These are phyloP conservation scores for Cicer pinnatifidum DNA, from an alignment of 306 rosid species.

Conservation along the genomic window DNA sequence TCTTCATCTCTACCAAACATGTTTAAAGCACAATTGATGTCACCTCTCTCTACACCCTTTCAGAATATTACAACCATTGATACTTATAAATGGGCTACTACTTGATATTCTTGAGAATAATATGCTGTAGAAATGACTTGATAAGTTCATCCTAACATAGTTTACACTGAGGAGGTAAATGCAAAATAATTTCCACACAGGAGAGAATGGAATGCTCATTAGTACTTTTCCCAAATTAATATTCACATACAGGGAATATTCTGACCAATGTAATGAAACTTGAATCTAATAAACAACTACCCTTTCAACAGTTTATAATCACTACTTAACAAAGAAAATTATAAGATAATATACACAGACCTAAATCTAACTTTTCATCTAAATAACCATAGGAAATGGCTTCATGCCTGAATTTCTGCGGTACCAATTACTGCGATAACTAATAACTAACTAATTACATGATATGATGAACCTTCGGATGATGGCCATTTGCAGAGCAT, in stretches of 20 bases:
- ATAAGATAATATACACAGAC: constrained; percentile 62
- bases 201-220: constrained; percentile 13
- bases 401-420: constrained; percentile 45
- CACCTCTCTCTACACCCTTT: too few species aligned
- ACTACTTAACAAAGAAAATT: constrained; percentile 46
- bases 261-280: constrained; percentile 38
- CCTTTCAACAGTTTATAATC: constrained; percentile 52
- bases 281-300: constrained; percentile 53
- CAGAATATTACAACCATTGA: background rate
- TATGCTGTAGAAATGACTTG: background rate
- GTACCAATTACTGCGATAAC: constrained; percentile 48
- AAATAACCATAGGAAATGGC: constrained; percentile 49
- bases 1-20: too few species aligned
- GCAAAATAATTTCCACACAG: constrained; percentile 1
- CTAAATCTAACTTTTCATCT: constrained; percentile 73
- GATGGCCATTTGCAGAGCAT: constrained; percentile 38
- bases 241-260: constrained; percentile 52
- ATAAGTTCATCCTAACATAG: constrained; percentile 17
- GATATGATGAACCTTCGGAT: constrained; percentile 37
- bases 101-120: constrained; percentile 1
- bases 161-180: constrained; percentile 2
- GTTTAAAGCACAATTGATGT: too few species aligned
- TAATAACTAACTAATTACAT: constrained; percentile 54
- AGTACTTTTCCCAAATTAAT: constrained; percentile 41
- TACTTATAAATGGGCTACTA: background rate